Conservation (phyloP, 805 yeast genomes). For the Kuraishia molischiana region DNA sequence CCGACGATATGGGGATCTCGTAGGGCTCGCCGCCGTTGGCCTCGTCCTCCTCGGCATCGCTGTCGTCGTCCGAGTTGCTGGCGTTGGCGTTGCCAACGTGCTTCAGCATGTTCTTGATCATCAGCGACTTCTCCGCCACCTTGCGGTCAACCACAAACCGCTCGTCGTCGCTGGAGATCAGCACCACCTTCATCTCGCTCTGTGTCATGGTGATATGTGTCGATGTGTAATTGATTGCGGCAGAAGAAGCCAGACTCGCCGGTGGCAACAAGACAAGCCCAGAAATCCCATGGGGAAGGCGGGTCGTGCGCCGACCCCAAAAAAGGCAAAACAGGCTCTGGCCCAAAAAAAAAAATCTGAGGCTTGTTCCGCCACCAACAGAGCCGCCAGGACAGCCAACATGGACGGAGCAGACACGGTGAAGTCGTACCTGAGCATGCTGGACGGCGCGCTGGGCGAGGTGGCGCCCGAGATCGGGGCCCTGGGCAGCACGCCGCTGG, state of each 20-base stretch:
- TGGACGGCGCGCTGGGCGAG: slow-evolving; percentile 2
- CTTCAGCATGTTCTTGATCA: slow-evolving; percentile 78
- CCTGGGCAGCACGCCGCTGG: slow-evolving; percentile 1
- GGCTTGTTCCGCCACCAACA: no score
- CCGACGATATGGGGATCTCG: slow-evolving; percentile 86
- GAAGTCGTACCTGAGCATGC: background rate
- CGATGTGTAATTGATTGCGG: no score
- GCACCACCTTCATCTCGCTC: slow-evolving; percentile 8
- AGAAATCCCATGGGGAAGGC: no score
- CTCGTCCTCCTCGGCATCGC: slow-evolving; percentile 27
- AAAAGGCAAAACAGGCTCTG: no score
- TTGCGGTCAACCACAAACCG: slow-evolving; percentile 65
- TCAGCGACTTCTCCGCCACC: slow-evolving; percentile 79
- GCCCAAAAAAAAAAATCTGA: no score
- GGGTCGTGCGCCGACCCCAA: background rate
- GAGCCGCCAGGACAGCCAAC: no score
- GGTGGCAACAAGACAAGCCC: no score
- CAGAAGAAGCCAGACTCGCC: no score
- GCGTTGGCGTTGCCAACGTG: slow-evolving; percentile 34
- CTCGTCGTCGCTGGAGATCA: slow-evolving; percentile 77
- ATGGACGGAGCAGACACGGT: slow-evolving; percentile 3
- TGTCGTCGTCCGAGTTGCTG: slow-evolving; percentile 11
- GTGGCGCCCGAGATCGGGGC: background rate
- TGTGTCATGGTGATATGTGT: background rate
- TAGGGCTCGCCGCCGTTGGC: slow-evolving; percentile 54